Evolutionary conservation across 805 yeast genomes (phyloP).

Genomic region (Starmerella potacharoeniae): DNA sequence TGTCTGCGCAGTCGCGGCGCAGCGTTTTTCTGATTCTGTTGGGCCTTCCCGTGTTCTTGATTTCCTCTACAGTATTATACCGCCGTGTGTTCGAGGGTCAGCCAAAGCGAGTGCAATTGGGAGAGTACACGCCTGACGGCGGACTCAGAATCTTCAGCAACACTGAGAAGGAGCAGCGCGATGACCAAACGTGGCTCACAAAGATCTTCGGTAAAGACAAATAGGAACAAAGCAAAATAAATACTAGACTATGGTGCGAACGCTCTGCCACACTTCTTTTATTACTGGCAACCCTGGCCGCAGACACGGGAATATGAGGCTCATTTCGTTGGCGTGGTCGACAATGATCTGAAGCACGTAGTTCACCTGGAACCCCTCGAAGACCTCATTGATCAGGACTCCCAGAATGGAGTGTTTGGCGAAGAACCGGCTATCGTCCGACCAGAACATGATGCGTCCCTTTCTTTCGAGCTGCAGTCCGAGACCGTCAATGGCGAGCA

Average conservation of each 20-base stretch:
- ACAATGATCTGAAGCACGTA: conserved; percentile 16
- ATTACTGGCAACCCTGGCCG: conserved; percentile 11
- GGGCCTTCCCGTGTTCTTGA: conserved; percentile 26
- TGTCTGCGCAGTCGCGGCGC: conserved; percentile 12
- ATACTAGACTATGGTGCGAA: not conserved
- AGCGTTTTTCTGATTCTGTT: conserved; percentile 26
- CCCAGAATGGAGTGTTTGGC: conserved; percentile 10
- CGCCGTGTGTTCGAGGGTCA: conserved; percentile 32
- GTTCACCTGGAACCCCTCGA: conserved; percentile 17
- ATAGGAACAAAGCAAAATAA: not conserved
- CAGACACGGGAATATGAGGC: conserved; percentile 10
- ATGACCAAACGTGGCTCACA: conserved; percentile 33
- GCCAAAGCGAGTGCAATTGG: conserved; percentile 37
- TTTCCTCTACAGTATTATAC: conserved; percentile 25
- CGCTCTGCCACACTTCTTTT: conserved; percentile 8
- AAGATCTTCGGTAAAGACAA: conserved; percentile 36
- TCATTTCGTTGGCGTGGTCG: conserved; percentile 3
- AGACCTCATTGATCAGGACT: conserved; percentile 18
- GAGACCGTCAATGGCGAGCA: conserved; percentile 12
- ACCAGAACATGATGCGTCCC: conserved; percentile 9
- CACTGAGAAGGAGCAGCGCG: conserved; percentile 33
- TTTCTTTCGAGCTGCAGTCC: conserved; percentile 13
- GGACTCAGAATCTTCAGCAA: conserved; percentile 35
- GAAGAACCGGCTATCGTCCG: conserved; percentile 10
- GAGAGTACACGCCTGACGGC: conserved; percentile 38